Evolutionary conservation across 352 stramenopile species (phyloP).

Genomic region (Globisporangium sylvaticum): DNA sequence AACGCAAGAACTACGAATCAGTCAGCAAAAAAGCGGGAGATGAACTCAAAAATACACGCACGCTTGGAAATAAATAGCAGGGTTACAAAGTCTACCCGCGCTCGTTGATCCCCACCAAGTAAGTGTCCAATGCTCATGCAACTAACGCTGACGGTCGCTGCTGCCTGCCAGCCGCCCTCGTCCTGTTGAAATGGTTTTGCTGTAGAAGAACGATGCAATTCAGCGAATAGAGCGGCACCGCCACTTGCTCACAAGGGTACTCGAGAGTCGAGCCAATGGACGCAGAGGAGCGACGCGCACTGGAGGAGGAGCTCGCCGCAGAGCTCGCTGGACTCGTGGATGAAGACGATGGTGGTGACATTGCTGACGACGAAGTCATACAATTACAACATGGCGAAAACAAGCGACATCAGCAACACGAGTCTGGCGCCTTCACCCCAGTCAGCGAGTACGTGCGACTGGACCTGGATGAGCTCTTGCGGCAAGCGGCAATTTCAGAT

Average conservation of each 20-base stretch:
- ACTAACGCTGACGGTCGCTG: no score
- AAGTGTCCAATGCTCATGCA: background rate
- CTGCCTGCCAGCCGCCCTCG: no score
- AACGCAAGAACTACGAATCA: background rate
- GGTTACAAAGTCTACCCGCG: background rate
- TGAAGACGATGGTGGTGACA: background rate
- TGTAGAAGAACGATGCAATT: background rate
- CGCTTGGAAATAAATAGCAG: constrained; percentile 9
- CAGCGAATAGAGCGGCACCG: no score
- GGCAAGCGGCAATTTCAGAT: background rate
- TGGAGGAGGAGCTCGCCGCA: constrained; percentile 41
- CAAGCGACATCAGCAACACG: background rate
- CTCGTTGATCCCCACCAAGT: background rate
- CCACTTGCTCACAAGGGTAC: no score
- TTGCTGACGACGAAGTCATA: background rate
- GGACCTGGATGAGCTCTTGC: constrained; percentile 30
- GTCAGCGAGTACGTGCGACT: constrained; percentile 24
- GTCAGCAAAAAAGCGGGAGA: background rate
- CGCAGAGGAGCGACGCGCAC: constrained; percentile 35
- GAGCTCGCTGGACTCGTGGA: constrained; percentile 28
- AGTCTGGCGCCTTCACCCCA: background rate
- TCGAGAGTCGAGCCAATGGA: constrained; percentile 22
- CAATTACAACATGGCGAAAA: background rate
- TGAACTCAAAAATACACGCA: constrained; percentile 5
- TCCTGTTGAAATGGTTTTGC: no score